Percentiles rank a stretch among this genome's conserved stretches.
Conservation (phyloP, 2,329 filamentous ascomycete species). For the Epichloe glyceriae region DNA sequence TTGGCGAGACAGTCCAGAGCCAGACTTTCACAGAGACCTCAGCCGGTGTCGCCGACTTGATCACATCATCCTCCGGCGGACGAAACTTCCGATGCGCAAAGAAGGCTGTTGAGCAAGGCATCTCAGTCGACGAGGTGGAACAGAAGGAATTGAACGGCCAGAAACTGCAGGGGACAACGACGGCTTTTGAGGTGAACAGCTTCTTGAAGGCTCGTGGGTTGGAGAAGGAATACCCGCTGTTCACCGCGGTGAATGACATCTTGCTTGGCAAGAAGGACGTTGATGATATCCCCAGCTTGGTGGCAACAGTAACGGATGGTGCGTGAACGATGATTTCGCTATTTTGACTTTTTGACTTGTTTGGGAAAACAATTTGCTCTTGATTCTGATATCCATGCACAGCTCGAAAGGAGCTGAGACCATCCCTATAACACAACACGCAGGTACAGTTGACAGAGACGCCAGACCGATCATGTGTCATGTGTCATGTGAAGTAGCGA, state of each 20-base stretch:
- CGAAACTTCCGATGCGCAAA: slow-evolving; percentile 91
- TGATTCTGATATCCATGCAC: not conserved
- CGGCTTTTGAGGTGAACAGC: slow-evolving; percentile 78
- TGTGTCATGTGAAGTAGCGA: not conserved
- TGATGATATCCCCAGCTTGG: slow-evolving; percentile 65
- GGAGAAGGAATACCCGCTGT: slow-evolving; percentile 79
- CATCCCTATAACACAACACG: not conserved
- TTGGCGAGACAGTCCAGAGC: slow-evolving; percentile 65
- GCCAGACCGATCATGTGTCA: not conserved
- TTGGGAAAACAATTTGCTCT: not conserved
- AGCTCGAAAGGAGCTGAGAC: not conserved
- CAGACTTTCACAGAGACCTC: slow-evolving; percentile 95
- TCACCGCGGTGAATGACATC: slow-evolving; percentile 77
- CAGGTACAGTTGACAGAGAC: not conserved
- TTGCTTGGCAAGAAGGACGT: slow-evolving; percentile 63
- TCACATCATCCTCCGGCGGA: slow-evolving; percentile 84
- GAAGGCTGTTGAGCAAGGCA: slow-evolving; percentile 66
- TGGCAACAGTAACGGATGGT: slow-evolving; percentile 21
- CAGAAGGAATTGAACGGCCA: slow-evolving; percentile 85
- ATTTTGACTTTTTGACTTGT: not conserved
- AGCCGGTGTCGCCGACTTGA: slow-evolving; percentile 87
- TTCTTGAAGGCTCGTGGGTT: slow-evolving; percentile 70
- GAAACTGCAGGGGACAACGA: slow-evolving; percentile 89
- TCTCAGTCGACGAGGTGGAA: slow-evolving; percentile 80
- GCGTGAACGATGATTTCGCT: not conserved